These are phyloP conservation scores for Saprolegnia parasitica DNA, from an alignment of 352 stramenopile species.

Conservation along the genomic window DNA sequence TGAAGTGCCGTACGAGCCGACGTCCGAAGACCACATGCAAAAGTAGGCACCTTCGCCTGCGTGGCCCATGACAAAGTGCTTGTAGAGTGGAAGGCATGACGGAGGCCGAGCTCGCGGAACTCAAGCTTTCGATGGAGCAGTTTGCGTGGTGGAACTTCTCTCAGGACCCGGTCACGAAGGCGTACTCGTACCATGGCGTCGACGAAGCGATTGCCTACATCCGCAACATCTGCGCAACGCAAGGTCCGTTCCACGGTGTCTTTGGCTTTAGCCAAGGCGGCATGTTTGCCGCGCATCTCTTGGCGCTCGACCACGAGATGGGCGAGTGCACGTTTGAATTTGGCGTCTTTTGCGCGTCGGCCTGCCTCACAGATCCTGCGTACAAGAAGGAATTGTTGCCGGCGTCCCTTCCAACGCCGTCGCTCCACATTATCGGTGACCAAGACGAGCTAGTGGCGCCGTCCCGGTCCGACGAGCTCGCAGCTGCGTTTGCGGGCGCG, in stretches of 20 bases:
- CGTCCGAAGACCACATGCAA: slow-evolving; percentile 43
- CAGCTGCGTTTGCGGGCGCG: slow-evolving; percentile 49
- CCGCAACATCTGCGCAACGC: slow-evolving; percentile 47
- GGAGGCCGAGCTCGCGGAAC: slow-evolving; percentile 33
- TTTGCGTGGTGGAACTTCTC: slow-evolving; percentile 74
- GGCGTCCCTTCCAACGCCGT: slow-evolving; percentile 48
- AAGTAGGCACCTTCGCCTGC: slow-evolving; percentile 33
- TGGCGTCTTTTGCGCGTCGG: slow-evolving; percentile 67
- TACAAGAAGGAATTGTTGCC: slow-evolving; percentile 33
- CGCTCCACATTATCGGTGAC: slow-evolving; percentile 76
- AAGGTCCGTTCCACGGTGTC: slow-evolving; percentile 81
- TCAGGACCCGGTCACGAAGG: slow-evolving; percentile 39
- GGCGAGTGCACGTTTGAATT: slow-evolving; percentile 68
- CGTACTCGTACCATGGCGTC: slow-evolving; percentile 38
- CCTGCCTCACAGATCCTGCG: slow-evolving; percentile 44
- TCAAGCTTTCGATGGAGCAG: slow-evolving; percentile 40
- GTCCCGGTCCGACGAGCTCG: slow-evolving; percentile 52
- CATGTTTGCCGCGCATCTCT: slow-evolving; percentile 56
- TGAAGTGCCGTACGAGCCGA: slow-evolving; percentile 62
- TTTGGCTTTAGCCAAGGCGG: slow-evolving; percentile 84
- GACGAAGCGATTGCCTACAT: slow-evolving; percentile 69
- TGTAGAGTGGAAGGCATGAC: slow-evolving; percentile 23
- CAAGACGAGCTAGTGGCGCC: slow-evolving; percentile 65
- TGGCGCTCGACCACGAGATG: slow-evolving; percentile 58
- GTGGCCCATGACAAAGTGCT: background rate